Base-by-base conservation (phyloP, 768 basidiomycete species). In the Lactarius quietus region DNA sequence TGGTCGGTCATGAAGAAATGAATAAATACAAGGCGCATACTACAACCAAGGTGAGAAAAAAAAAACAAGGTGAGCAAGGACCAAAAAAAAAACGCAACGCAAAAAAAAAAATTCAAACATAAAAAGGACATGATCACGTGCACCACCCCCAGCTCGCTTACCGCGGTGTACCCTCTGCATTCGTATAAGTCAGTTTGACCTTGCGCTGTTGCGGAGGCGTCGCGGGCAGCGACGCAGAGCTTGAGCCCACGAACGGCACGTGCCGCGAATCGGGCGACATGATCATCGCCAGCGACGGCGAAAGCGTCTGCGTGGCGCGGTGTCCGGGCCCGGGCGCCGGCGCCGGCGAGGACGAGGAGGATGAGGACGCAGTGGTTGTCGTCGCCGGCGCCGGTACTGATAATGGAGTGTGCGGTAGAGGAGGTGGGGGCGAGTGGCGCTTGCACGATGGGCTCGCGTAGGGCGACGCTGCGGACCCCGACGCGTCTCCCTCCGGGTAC, bases 251-350 rank as follows among this genome's bases (percentile, higher is more conserved):
- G 23, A 60, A 72, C 6, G 74, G 71, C n/a, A 73, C 70, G 28
- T 70, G 65, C 6, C 71, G 70, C 43, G 66, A 48, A 33, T 67
- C 68, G 23, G 86, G 86, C n/a, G 86, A 85, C 52, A 86, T 80
- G 70, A 87, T 83, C 79, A 85, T 82, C 20, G 85, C 86, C 45
- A 87, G 72, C 20, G 86, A 87, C 8, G 86, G 86, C 2, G 85
- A 86, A 33, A 87, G 77, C 14, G 74, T 74, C 60, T 69, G 69
- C 17, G 78, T 83, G 65, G 83, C 10, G 75, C 76, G 59, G 73
- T 76, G 62, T 77, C 74, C 57, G 75, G 72, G 7, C 76, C 74
- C 57, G 75, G 72, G 7, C 76, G 76, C 15, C 41, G 59, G 52
- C 23, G 60, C 64, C 23, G 68, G 57, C 3, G 64, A 60, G 3